Evolutionary conservation across 1,284 basidiomycete species (phyloP).

Genomic region (Mycosarcoma maydis): DNA sequence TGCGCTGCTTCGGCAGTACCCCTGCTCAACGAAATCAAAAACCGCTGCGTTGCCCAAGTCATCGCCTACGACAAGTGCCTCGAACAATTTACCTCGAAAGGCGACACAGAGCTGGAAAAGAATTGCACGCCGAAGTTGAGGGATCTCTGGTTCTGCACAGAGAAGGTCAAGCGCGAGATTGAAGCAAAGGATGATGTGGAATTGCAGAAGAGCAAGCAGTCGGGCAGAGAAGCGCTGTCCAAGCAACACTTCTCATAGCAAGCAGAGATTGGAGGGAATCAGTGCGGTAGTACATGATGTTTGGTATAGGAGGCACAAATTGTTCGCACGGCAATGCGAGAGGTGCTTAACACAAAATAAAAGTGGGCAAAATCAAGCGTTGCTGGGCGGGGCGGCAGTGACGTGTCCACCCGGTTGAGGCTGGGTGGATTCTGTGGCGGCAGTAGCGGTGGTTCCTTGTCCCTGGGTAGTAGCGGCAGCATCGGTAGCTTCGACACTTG

Average conservation of each 20-base stretch:
- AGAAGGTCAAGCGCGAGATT: constrained; percentile 55
- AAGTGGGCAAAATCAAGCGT: neutral
- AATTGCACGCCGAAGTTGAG: constrained; percentile 56
- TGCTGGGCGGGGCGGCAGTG: constrained; percentile 2
- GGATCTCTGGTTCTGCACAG: constrained; percentile 59
- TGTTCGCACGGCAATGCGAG: neutral
- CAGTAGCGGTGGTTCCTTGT: too few relatives aligned
- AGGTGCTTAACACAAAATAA: neutral
- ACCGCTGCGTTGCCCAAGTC: constrained; percentile 51
- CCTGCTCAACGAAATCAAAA: constrained; percentile 57
- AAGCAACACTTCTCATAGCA: too few relatives aligned
- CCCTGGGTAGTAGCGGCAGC: too few relatives aligned
- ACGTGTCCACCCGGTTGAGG: neutral
- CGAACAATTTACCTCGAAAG: constrained; percentile 28
- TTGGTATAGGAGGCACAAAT: constrained; percentile 2
- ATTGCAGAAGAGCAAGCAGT: constrained; percentile 13
- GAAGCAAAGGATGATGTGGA: constrained; percentile 21
- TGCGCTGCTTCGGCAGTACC: constrained; percentile 62
- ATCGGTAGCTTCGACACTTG: neutral
- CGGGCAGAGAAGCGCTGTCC: constrained; percentile 27
- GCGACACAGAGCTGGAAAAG: constrained; percentile 53
- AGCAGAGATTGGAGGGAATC: too few relatives aligned
- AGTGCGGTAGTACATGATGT: constrained; percentile 1
- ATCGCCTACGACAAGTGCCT: constrained; percentile 61
- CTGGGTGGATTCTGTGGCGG: constrained; percentile 1